These are phyloP conservation scores for Xylaria grammica DNA, from an alignment of 495 filamentous ascomycete species.

Conservation along the genomic window DNA sequence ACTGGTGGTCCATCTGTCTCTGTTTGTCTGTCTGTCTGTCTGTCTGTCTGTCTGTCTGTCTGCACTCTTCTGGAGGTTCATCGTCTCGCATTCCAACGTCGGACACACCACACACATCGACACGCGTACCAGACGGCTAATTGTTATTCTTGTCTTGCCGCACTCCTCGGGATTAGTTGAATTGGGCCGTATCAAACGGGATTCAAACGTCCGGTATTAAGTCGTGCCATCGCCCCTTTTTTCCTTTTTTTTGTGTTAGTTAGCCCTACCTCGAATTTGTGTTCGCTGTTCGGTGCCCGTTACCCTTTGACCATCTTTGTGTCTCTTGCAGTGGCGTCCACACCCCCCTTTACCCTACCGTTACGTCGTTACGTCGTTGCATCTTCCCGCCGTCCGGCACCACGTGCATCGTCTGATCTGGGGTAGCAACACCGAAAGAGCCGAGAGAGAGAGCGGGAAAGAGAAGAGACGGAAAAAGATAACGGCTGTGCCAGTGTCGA, in stretches of 20 bases:
- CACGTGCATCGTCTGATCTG: not conserved
- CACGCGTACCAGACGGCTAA: slow-evolving; percentile 6
- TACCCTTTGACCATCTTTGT: slow-evolving; percentile 8
- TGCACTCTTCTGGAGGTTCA: not conserved
- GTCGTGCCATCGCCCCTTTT: not conserved
- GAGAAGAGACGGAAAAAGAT: not conserved
- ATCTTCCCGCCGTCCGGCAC: slow-evolving; percentile 5
- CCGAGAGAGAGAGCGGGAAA: slow-evolving; percentile 1
- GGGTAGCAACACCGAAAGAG: slow-evolving; percentile 2
- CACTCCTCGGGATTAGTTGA: not conserved
- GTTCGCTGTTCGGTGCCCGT: not conserved
- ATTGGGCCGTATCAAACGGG: slow-evolving; percentile 4
- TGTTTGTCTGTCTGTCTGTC: not conserved
- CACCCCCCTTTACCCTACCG: not conserved
- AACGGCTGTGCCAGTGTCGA: not conserved
- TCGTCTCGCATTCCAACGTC: slow-evolving; percentile 8
- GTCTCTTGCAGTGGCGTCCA: slow-evolving; percentile 11
- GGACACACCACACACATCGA: not conserved
- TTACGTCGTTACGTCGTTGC: slow-evolving; percentile 1
- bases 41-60: not conserved
- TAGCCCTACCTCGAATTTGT: not conserved
- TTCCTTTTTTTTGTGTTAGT: too few relatives aligned
- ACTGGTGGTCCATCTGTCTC: too few relatives aligned
- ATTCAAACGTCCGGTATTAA: not conserved
- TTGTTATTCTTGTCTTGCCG: not conserved